Percentiles rank a stretch among this genome's conserved stretches.
Evolutionary conservation across 2,329 filamentous ascomycete species (phyloP).

Genomic region (Sporothrix dimorphospora): DNA sequence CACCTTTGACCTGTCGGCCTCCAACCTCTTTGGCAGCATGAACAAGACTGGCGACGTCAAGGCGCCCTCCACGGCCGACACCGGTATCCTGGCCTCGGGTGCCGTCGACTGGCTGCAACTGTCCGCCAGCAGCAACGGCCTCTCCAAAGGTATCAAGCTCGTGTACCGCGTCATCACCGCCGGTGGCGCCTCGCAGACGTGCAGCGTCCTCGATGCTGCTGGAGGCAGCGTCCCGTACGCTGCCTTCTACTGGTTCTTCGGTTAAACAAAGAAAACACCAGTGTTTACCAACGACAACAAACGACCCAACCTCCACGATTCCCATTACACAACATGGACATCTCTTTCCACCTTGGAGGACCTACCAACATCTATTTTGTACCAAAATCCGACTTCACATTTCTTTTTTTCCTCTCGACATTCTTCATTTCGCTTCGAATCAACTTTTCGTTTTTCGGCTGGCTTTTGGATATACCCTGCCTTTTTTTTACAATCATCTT

Average conservation of each 20-base stretch:
- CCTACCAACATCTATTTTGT: not conserved
- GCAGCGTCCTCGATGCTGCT: conserved; percentile 45
- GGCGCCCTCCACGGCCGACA: conserved; percentile 55
- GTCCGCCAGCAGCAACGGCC: conserved; percentile 37
- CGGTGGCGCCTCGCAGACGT: conserved; percentile 53
- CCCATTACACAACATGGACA: not conserved
- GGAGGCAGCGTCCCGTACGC: conserved; percentile 58
- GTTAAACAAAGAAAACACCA: conserved; percentile 31
- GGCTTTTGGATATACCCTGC: conserved; percentile 25
- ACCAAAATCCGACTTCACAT: not conserved
- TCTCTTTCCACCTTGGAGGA: not conserved
- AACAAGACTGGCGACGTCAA: conserved; percentile 54
- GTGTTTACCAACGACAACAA: not conserved
- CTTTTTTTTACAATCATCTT: not conserved
- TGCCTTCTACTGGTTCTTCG: conserved; percentile 63
- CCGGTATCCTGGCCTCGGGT: conserved; percentile 52
- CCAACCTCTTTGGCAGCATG: conserved; percentile 48
- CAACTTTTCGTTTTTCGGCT: not conserved
- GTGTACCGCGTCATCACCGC: conserved; percentile 61
- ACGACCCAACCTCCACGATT: not conserved
- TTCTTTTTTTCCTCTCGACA: not conserved
- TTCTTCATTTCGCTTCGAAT: conserved; percentile 10
- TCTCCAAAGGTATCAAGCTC: conserved; percentile 42
- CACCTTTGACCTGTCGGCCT: conserved; percentile 59
- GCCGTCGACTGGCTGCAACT: conserved; percentile 61